Evolutionary conservation across 495 filamentous ascomycete genomes (phyloP).

Genomic region (Hyaloscypha variabilis): DNA sequence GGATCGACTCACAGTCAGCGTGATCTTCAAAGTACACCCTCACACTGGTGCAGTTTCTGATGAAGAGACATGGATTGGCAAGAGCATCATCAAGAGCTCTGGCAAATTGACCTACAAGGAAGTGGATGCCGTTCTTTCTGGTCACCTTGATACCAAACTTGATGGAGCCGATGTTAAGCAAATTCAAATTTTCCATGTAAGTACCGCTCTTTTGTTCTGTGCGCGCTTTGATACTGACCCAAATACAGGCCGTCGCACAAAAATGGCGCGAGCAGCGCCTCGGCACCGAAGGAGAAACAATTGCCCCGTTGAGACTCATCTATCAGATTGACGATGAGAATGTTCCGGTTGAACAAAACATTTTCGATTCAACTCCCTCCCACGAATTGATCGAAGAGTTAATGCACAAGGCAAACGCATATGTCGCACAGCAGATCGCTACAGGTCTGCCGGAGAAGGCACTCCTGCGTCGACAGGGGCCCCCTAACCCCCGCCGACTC

Average conservation of each 20-base stretch:
- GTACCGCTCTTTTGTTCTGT: background rate
- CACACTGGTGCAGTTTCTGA: constrained; percentile 75
- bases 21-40: constrained; percentile 86
- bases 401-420: constrained; percentile 84
- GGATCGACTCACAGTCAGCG: constrained; percentile 88
- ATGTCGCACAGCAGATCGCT: constrained; percentile 83
- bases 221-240: background rate
- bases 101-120: constrained; percentile 83
- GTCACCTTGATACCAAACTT: constrained; percentile 57
- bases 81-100: constrained; percentile 87
- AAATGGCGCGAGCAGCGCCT: constrained; percentile 89
- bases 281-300: constrained; percentile 72
- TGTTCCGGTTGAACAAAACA: constrained; percentile 92
- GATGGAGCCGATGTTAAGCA: constrained; percentile 65
- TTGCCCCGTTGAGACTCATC: constrained; percentile 83
- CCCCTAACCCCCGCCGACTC: constrained; percentile 85
- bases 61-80: constrained; percentile 91
- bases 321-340: constrained; percentile 98
- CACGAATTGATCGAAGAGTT: constrained; percentile 96
- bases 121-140: constrained; percentile 76
- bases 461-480: constrained; percentile 81
- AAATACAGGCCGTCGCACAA: constrained; percentile 61
- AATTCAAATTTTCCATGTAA: constrained; percentile 68
- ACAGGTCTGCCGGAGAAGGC: constrained; percentile 87
- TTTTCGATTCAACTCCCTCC: constrained; percentile 86